These are phyloP conservation scores for Metarhizium anisopliae DNA, from an alignment of 2,329 filamentous ascomycete genomes.

Conservation along the genomic window DNA sequence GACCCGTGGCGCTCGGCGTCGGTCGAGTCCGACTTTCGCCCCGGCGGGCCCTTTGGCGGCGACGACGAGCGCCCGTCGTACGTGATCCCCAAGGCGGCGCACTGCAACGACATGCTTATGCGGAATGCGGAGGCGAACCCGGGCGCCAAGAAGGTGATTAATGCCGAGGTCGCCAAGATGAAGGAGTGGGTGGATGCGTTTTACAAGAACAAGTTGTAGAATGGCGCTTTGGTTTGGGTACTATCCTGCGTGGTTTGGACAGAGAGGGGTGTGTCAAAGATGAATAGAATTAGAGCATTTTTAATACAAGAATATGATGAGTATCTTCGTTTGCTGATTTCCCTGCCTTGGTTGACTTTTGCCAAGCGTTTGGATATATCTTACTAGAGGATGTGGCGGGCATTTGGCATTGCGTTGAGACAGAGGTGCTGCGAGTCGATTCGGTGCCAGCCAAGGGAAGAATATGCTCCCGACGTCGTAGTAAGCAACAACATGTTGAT, in stretches of 20 bases:
- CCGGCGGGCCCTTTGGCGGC: slow-evolving; percentile 42
- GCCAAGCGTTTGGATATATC: no score
- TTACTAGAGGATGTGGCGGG: no score
- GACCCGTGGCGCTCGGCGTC: slow-evolving; percentile 51
- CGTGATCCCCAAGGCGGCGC: slow-evolving; percentile 43
- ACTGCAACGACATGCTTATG: slow-evolving; percentile 45
- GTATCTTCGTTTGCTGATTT: no score
- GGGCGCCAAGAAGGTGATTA: slow-evolving; percentile 14
- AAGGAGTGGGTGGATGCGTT: slow-evolving; percentile 45
- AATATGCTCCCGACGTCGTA: no score
- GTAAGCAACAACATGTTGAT: no score
- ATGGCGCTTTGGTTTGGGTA: no score
- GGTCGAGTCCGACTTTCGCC: slow-evolving; percentile 42
- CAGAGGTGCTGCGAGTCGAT: no score
- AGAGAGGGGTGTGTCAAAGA: no score
- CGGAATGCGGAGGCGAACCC: slow-evolving; percentile 35
- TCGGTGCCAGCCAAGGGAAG: no score
- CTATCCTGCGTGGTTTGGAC: no score
- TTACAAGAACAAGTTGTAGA: slow-evolving; percentile 13
- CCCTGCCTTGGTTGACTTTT: no score
- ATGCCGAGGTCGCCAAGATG: slow-evolving; percentile 38
- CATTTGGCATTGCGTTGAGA: no score
- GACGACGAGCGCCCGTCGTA: slow-evolving; percentile 39
- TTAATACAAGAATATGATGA: neutral
- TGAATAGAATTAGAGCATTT: neutral